Evolutionary conservation across 1,284 basidiomycete genomes (phyloP), one percentile per base, ranked within the genome.

Genomic region (Sporisorium exsertum): DNA sequence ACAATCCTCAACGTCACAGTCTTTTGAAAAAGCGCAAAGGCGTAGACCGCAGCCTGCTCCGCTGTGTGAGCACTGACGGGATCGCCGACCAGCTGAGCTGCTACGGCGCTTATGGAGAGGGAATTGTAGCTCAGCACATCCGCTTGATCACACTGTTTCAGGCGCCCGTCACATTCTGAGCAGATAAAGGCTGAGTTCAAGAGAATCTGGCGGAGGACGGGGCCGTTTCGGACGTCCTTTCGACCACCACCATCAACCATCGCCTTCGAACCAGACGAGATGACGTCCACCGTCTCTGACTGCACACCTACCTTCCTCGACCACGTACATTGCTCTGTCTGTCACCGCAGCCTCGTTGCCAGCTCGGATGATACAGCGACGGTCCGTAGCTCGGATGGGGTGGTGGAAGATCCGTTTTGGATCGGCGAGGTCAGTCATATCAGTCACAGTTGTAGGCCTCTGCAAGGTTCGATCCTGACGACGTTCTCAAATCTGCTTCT

Each of bases 261-360:
- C 32, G 2, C 8, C 26, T 5, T n/a, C 29, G 26, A 4, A 20
- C 7, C 16, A 37, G 16, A 16, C 49, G 29, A 29, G 18, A 64
- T 70, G 67, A 15, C 61, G 18, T 64, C 55, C 12, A 50, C 42
- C 10, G 5, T 43, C 16, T 62, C 64, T 10, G 55, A 60, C 24
- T 9, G 20, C 2, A 24, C 42, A 7, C 12, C 29, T 0, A 47
- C 33, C 54, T 68, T 73, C 26, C 55, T 73, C 33, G 59, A 72
- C 15, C 70, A 73, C 37, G 20, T 77, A 6, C 66, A 73, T 27
- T 77, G 74, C 26, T 60, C 47, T 20, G 59, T 66, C 10, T 77
- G 74, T 51, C 58, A 66, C 49, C 47, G 51, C 18, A 59, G 29
- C 37, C 58, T 55, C 12, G 2, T 49, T 13, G 2, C 37, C 0